A percentile compares a stretch with the other conserved stretches of the same genome.
Conservation (phyloP, 2,329 filamentous ascomycete genomes). For the Cercospora sesami region DNA sequence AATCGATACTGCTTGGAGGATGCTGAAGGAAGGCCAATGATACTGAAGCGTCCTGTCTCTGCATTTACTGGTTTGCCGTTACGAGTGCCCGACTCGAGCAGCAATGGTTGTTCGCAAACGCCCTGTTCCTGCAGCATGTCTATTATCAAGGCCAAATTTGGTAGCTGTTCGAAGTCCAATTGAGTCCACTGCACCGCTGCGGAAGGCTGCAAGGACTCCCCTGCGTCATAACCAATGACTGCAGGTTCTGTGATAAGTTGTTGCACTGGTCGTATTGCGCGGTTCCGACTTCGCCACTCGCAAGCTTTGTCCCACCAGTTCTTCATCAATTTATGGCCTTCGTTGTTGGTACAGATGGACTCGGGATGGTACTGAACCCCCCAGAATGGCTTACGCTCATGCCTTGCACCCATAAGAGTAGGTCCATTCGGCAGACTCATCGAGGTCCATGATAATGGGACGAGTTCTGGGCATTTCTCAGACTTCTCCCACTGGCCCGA, state of each 20-base stretch:
- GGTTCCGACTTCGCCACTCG: constrained; percentile 22
- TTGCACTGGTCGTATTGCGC: not conserved
- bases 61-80: constrained; percentile 44
- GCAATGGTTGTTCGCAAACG: constrained; percentile 41
- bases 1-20: constrained; percentile 30
- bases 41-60: constrained; percentile 66
- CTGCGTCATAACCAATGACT: not conserved
- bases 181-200: not conserved
- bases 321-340: constrained; percentile 62
- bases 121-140: constrained; percentile 38
- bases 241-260: not conserved
- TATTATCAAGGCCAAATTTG: constrained; percentile 41
- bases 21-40: constrained; percentile 65
- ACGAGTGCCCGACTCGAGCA: constrained; percentile 52
- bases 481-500: constrained; percentile 43
- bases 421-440: constrained; percentile 50
- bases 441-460: constrained; percentile 53
- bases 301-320: constrained; percentile 73
- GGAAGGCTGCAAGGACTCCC: not conserved
- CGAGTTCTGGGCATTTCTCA: constrained; percentile 39
- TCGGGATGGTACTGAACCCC: constrained; percentile 90
- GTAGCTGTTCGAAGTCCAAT: not conserved
- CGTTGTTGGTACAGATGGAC: constrained; percentile 75
- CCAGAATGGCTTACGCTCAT: constrained; percentile 72
- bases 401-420: constrained; percentile 77